Base-by-base conservation (phyloP, 257 asterid species). In the Voacanga thouarsii region DNA sequence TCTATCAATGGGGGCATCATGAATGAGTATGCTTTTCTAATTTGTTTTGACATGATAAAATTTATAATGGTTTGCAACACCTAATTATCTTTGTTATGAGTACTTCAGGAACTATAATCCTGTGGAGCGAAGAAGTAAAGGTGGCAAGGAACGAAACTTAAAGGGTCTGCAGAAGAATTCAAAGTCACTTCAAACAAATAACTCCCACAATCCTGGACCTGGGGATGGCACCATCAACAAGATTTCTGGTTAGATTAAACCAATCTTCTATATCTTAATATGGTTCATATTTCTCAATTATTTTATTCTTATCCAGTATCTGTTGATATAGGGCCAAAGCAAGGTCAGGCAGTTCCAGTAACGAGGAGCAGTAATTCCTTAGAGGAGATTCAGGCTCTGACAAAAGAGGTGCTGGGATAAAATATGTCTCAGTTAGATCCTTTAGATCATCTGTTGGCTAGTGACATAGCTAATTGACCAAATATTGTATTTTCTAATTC, bases 101-200 rank as follows among this genome's bases (percentile, higher is more conserved):
- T 84, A 57, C 67, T 33, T 39, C 87, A 91, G 98, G 89, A 93
- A 89, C 72, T 93, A 93, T 81, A 86, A 91, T 83, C 97, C 97
- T 15, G 89, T 91, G 79, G 97, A 93, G 71, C 94, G 98, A 47
- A 90, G 98, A 89, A 82, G 87, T 83, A 93, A 88, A 83, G 96
- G 89, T 73, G 96, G 97, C 77, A 92, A 80, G 87, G 96, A 84
- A 75, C 86, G 91, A 84, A 82, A 66, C 80, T 41, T 65, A 74
- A 91, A 86, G 87, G 84, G 86, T 74, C 77, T 94, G 73, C 96
- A 77, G 85, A 93, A 80, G 89, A 83, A 21, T 83, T 77, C 83
- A 2, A 93, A 90, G 88, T 91, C 98, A n/a, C 80, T 93, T 77
- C 96, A 89, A 85, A 81, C 93, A 43, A 91, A 76, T 83, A 88